Conservation (phyloP, 208 protist species). For the Herpetomonas tarakana region DNA sequence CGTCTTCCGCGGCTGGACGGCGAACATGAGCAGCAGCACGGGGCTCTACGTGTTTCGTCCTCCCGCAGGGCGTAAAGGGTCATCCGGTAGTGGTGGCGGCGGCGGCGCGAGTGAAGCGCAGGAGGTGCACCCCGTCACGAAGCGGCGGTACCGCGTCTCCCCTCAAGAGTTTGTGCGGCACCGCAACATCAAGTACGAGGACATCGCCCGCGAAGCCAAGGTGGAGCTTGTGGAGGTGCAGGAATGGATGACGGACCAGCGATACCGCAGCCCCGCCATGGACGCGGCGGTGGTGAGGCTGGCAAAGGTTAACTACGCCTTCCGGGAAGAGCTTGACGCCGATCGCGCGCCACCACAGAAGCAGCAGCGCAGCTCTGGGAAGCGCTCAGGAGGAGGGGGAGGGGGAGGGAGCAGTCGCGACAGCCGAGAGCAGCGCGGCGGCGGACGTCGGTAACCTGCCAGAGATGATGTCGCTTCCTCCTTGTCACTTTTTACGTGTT, state of each 20-base stretch:
- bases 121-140: constrained; percentile 40
- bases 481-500: too few species aligned
- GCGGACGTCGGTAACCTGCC: too few species aligned
- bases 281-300: constrained; percentile 57
- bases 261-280: constrained; percentile 38
- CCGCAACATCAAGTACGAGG: constrained; percentile 32
- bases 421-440: too few species aligned
- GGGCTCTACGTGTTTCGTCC: constrained; percentile 34
- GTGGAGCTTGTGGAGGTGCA: constrained; percentile 37
- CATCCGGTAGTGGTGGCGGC: constrained; percentile 12
- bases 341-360: constrained; percentile 1
- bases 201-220: constrained; percentile 27
- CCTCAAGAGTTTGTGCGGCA: constrained; percentile 72
- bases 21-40: constrained; percentile 22
- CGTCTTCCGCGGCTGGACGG: constrained; percentile 23
- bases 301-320: constrained; percentile 43
- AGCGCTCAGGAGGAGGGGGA: neutral
- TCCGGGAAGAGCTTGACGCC: constrained; percentile 30
- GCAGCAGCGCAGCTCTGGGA: constrained; percentile 7
- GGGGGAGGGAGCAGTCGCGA: constrained; percentile 6
- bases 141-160: constrained; percentile 47
- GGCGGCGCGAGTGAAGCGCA: neutral
- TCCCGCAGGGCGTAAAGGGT: constrained; percentile 4
- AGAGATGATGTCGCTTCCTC: too few species aligned
- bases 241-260: constrained; percentile 67